Percentiles rank a stretch among this genome's conserved stretches.
phyloP scores from a whole-genome alignment of 1,284 basidiomycete species.

The Boletus holoroseus region DNA sequence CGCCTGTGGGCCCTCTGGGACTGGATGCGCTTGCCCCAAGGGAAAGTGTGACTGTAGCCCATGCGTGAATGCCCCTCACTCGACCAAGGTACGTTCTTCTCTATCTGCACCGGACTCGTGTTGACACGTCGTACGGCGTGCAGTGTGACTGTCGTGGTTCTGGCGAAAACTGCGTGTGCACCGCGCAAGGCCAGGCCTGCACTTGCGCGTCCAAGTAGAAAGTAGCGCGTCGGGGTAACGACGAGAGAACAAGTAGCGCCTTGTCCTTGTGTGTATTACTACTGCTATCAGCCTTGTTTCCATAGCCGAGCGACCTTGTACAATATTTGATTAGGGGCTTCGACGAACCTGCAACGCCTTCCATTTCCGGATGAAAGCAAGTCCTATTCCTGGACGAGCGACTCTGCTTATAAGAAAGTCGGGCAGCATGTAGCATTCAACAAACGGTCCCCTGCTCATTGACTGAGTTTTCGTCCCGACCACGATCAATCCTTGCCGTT shows the following conservation, averaged over 20 bases:
- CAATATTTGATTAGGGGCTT: background rate
- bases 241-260: slow-evolving; percentile 11
- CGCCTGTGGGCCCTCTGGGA: slow-evolving; percentile 20
- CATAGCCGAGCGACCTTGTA: slow-evolving; percentile 10
- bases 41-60: slow-evolving; percentile 16
- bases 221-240: background rate
- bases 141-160: slow-evolving; percentile 26
- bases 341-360: background rate
- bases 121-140: background rate
- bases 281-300: background rate
- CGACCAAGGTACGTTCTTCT: slow-evolving; percentile 13
- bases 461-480: slow-evolving; percentile 18
- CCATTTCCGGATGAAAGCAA: slow-evolving; percentile 26
- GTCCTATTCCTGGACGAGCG: background rate
- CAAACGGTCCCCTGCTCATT: slow-evolving; percentile 17
- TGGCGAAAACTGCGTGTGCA: slow-evolving; percentile 18
- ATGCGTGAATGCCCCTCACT: slow-evolving; percentile 22
- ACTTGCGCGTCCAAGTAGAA: slow-evolving; percentile 20
- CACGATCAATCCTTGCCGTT: slow-evolving; percentile 2
- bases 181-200: slow-evolving; percentile 13
- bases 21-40: slow-evolving; percentile 21
- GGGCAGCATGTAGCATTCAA: background rate
- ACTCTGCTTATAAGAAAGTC: slow-evolving; percentile 17
- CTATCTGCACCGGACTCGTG: background rate
- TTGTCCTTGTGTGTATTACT: slow-evolving; percentile 12